A percentile compares a stretch with the other conserved stretches of the same genome.
These are phyloP conservation scores for Penstemon newberryi DNA, from an alignment of 257 asterid species.

Conservation along the genomic window DNA sequence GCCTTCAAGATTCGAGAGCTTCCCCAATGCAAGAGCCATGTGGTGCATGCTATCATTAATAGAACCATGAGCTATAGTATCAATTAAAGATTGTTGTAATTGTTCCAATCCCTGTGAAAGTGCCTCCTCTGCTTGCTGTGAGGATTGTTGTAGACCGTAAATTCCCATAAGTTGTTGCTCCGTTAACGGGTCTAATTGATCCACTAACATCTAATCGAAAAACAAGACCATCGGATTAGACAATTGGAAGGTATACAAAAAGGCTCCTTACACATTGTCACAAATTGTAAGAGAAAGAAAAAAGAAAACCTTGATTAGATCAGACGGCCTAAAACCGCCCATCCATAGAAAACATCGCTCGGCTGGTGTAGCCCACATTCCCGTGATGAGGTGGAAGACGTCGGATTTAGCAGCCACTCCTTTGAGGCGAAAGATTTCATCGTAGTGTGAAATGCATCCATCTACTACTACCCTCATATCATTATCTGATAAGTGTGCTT, in stretches of 20 bases:
- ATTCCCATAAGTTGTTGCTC: conserved; percentile 92
- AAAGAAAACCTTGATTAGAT: conserved; percentile 67
- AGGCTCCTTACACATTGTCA: neutral
- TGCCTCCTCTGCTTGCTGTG: conserved; percentile 93
- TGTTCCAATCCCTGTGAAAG: conserved; percentile 87
- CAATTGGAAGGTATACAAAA: neutral
- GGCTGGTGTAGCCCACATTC: conserved; percentile 87
- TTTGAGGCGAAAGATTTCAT: conserved; percentile 68
- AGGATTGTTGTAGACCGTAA: conserved; percentile 82
- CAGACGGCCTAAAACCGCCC: conserved; percentile 94
- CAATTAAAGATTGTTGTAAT: conserved; percentile 73
- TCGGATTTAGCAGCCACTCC: conserved; percentile 83
- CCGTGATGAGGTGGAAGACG: conserved; percentile 77
- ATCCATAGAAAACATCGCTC: conserved; percentile 96
- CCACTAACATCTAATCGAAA: conserved; percentile 59
- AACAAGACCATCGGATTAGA: neutral
- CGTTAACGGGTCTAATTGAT: conserved; percentile 79
- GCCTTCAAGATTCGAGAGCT: conserved; percentile 82
- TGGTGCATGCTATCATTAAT: conserved; percentile 76
- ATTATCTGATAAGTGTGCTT: conserved; percentile 65
- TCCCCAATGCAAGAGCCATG: conserved; percentile 81
- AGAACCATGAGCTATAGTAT: conserved; percentile 62
- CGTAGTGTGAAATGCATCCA: conserved; percentile 69
- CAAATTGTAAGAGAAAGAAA: neutral
- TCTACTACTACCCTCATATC: conserved; percentile 73